Conservation (phyloP, 345 rosid species). For the Citrus trifoliata region DNA sequence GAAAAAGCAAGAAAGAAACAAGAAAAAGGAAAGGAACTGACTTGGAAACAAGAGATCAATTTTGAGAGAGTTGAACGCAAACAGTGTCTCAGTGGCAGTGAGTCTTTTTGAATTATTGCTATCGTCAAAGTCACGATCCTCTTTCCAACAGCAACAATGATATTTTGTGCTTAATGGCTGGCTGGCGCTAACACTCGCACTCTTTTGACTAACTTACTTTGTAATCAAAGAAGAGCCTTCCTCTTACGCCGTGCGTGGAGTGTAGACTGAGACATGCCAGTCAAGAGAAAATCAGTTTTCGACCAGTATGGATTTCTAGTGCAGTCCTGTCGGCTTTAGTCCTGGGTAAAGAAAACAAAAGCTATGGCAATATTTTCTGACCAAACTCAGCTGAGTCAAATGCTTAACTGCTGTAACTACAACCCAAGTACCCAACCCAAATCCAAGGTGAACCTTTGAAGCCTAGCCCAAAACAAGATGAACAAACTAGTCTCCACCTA, state of each 20-base stretch:
- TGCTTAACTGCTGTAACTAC: neutral
- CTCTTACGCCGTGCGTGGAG: no score
- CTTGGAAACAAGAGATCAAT: neutral
- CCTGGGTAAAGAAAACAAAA: neutral
- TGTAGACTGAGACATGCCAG: neutral
- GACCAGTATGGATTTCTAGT: neutral
- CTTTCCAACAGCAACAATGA: neutral
- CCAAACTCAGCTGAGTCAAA: no score
- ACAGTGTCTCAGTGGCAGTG: neutral
- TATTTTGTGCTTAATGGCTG: neutral
- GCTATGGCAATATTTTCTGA: neutral
- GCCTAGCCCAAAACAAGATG: no score
- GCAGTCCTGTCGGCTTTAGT: neutral
- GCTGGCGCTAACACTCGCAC: neutral
- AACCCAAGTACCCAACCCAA: neutral
- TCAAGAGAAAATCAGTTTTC: neutral
- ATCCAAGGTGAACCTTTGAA: neutral
- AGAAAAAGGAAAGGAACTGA: neutral
- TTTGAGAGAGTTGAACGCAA: neutral
- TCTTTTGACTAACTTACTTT: neutral
- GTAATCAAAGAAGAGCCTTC: neutral
- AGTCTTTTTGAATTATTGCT: neutral
- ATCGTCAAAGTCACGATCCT: neutral
- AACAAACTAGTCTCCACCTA: no score
- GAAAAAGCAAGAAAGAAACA: neutral